These are phyloP conservation scores for Blastobotrys parvus DNA, from an alignment of 805 yeast genomes.

Conservation along the genomic window DNA sequence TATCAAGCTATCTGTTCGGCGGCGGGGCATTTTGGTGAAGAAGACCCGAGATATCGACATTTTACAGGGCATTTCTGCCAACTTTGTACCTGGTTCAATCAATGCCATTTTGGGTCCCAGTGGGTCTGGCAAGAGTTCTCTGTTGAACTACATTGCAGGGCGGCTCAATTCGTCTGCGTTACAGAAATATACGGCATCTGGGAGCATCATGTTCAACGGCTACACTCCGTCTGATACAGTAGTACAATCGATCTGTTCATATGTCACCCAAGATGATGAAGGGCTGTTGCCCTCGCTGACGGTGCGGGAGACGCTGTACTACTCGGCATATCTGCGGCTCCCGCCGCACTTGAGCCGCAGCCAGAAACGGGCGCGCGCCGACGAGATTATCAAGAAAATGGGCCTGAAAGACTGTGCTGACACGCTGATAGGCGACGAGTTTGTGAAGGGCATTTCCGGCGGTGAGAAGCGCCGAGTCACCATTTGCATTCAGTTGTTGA, in stretches of 20 bases:
- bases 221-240: constrained; percentile 29
- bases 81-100: constrained; percentile 45
- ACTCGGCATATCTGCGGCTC: constrained; percentile 62
- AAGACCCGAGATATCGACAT: constrained; percentile 34
- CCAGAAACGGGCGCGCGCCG: constrained; percentile 42
- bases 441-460: constrained; percentile 59
- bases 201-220: constrained; percentile 39
- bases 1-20: constrained; percentile 17
- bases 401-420: constrained; percentile 74
- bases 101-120: constrained; percentile 79
- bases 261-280: constrained; percentile 76
- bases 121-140: constrained; percentile 69
- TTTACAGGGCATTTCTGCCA: constrained; percentile 41
- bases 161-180: constrained; percentile 37
- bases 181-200: constrained; percentile 30
- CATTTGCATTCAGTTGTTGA: constrained; percentile 69
- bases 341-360: constrained; percentile 34
- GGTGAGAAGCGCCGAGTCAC: constrained; percentile 80
- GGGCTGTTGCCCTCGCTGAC: constrained; percentile 63
- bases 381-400: constrained; percentile 51
- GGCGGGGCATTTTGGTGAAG: constrained; percentile 9
- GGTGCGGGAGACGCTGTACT: constrained; percentile 65
- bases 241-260: constrained; percentile 48
- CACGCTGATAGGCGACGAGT: constrained; percentile 55
- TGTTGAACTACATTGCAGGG: constrained; percentile 55